A percentile compares a stretch with the other conserved stretches of the same genome.
Conservation (phyloP, 2,329 filamentous ascomycete genomes). For the Colletotrichum shisoi region DNA sequence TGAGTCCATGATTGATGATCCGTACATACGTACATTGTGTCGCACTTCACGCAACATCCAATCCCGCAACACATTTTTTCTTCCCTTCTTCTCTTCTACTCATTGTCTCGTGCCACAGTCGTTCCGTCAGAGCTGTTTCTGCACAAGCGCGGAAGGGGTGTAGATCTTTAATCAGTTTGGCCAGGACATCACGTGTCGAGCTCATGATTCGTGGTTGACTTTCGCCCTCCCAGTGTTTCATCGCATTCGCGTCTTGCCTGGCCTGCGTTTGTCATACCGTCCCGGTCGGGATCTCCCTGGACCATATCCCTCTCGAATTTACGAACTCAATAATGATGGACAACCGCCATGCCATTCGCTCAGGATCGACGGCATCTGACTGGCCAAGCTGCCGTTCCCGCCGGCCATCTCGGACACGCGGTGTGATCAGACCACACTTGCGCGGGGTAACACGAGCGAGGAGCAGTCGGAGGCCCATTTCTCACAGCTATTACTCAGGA, state of each 20-base stretch:
- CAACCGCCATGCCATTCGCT: background rate
- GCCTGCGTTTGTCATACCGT: constrained; percentile 6
- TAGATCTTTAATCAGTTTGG: constrained; percentile 11
- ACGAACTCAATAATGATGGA: constrained; percentile 12
- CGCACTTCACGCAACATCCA: constrained; percentile 2
- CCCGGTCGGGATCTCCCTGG: constrained; percentile 3
- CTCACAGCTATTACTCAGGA: background rate
- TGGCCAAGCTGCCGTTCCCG: constrained; percentile 18
- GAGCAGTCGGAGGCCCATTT: constrained; percentile 15
- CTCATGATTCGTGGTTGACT: constrained; percentile 31
- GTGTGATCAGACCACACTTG: constrained; percentile 31
- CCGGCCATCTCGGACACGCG: constrained; percentile 20
- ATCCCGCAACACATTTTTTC: background rate
- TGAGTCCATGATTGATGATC: constrained; percentile 21
- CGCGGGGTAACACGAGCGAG: constrained; percentile 33
- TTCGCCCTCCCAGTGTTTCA: constrained; percentile 15
- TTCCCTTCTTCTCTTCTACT: background rate
- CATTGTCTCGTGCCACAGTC: background rate
- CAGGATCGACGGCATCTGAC: constrained; percentile 34
- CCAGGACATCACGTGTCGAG: constrained; percentile 14
- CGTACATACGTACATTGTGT: constrained; percentile 12
- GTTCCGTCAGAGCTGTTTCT: background rate
- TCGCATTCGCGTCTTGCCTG: background rate
- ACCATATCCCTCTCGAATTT: background rate
- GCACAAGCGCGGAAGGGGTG: background rate